Conservation (phyloP, 2,329 filamentous ascomycete genomes). For the Moelleriella libera region DNA sequence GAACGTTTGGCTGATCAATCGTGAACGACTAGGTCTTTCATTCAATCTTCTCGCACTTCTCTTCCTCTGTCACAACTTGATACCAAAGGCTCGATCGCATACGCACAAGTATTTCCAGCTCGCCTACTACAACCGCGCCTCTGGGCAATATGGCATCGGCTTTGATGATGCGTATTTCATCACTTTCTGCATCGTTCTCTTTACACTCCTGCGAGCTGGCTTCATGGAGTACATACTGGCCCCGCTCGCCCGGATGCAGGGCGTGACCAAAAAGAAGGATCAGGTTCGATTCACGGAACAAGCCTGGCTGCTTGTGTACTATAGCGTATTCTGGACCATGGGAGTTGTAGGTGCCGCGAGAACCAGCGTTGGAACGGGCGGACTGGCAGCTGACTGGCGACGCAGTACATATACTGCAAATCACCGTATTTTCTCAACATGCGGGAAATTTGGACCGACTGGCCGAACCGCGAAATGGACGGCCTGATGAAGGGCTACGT, state of each 20-base stretch:
- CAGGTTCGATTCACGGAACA: conserved; percentile 84
- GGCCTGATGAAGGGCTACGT: conserved; percentile 79
- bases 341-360: conserved; percentile 52
- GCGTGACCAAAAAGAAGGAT: conserved; percentile 63
- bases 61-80: conserved; percentile 66
- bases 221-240: conserved; percentile 78
- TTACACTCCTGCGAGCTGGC: conserved; percentile 73
- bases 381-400: not conserved
- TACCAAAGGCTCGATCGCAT: conserved; percentile 63
- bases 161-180: conserved; percentile 70
- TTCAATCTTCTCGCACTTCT: conserved; percentile 76
- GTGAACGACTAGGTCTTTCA: conserved; percentile 46
- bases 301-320: conserved; percentile 81
- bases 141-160: conserved; percentile 61
- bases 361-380: not conserved
- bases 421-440: conserved; percentile 71
- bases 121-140: conserved; percentile 62
- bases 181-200: conserved; percentile 63
- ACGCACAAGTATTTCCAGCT: conserved; percentile 83
- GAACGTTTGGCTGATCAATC: not conserved
- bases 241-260: conserved; percentile 58
- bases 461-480: conserved; percentile 66
- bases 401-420: conserved; percentile 64
- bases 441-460: conserved; percentile 67
- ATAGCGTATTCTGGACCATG: conserved; percentile 64